These are phyloP conservation scores for Coniochaeta prunicola DNA, from an alignment of 2,329 filamentous ascomycete genomes.

Conservation along the genomic window DNA sequence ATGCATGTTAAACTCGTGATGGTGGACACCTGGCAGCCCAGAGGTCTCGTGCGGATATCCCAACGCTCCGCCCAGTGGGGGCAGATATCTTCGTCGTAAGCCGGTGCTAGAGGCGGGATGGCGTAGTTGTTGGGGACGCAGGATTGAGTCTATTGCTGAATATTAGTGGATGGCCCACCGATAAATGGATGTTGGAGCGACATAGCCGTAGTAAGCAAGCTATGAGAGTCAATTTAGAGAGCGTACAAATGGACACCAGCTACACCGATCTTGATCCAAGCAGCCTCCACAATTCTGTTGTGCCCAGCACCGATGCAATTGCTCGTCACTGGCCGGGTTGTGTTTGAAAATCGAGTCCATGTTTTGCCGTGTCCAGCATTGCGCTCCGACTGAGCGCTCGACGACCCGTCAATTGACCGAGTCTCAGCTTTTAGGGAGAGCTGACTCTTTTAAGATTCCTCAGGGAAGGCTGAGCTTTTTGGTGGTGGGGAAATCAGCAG, in stretches of 20 bases:
- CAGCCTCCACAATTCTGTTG: constrained; percentile 41
- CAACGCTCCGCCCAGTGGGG: constrained; percentile 41
- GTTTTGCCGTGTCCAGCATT: neutral
- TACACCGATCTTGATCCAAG: constrained; percentile 33
- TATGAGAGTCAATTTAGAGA: neutral
- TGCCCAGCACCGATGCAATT: constrained; percentile 43
- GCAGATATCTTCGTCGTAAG: constrained; percentile 41
- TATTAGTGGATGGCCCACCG: constrained; percentile 3
- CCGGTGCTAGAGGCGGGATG: constrained; percentile 41
- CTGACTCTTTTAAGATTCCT: constrained; percentile 1
- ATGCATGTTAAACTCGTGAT: constrained; percentile 30
- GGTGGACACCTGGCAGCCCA: constrained; percentile 34
- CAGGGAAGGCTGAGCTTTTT: neutral
- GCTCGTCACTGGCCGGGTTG: constrained; percentile 23
- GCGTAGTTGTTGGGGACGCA: constrained; percentile 44
- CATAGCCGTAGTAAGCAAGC: neutral
- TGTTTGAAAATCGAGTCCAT: neutral
- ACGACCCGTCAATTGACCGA: neutral
- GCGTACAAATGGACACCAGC: constrained; percentile 47
- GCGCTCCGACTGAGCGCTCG: neutral
- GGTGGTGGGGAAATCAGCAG: neutral
- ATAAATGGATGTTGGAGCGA: neutral
- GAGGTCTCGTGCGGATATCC: constrained; percentile 29
- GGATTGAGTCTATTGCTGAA: constrained; percentile 34
- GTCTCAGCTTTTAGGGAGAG: neutral